Evolutionary conservation across 1,284 basidiomycete genomes (phyloP).

Genomic region (Gomphus sp.): DNA sequence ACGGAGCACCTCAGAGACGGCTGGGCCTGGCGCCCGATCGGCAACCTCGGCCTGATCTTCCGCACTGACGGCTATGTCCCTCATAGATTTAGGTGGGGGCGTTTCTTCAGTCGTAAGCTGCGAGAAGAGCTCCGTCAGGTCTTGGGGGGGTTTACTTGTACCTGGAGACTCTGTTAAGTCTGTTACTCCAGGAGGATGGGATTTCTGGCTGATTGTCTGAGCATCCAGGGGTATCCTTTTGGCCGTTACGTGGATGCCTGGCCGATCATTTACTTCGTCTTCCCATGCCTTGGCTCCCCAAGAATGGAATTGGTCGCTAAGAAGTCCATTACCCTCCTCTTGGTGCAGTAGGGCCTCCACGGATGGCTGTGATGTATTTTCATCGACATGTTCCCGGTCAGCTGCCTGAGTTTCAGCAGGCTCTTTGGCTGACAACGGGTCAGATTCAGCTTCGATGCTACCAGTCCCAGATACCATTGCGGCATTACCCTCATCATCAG

Average conservation of each 20-base stretch:
- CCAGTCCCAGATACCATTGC: background rate
- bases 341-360: background rate
- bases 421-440: background rate
- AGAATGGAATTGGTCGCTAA: background rate
- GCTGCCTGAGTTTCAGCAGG: background rate
- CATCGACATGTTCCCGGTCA: background rate
- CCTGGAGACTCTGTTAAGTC: background rate
- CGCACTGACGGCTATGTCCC: background rate
- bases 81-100: background rate
- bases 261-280: background rate
- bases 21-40: background rate
- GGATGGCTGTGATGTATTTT: background rate
- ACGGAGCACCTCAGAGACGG: background rate
- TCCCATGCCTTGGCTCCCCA: slow-evolving; percentile 11
- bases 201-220: background rate
- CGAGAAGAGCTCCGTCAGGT: background rate
- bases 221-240: background rate
- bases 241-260: background rate
- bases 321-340: background rate
- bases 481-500: background rate
- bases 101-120: background rate
- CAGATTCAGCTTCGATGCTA: background rate
- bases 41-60: background rate
- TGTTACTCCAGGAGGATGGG: background rate
- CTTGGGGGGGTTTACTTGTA: background rate